These are phyloP conservation scores for Ganoderma boninense DNA, from an alignment of 1,284 basidiomycete species.

Conservation along the genomic window DNA sequence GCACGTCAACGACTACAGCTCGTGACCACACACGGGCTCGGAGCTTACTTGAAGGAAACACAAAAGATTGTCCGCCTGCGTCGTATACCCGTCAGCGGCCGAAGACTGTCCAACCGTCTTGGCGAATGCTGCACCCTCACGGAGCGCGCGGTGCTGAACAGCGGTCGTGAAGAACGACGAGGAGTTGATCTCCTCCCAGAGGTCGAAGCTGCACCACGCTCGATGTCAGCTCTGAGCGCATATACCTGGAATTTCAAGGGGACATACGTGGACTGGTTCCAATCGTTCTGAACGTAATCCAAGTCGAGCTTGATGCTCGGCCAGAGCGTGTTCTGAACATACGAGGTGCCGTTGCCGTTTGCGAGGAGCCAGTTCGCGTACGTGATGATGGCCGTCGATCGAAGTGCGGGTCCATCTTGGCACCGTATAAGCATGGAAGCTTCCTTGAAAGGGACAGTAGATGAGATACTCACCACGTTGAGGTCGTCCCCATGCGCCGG, in stretches of 20 bases:
- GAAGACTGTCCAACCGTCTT: conserved; percentile 45
- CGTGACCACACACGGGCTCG: not conserved
- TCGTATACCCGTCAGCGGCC: conserved; percentile 44
- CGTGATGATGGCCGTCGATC: conserved; percentile 71
- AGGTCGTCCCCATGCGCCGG: conserved; percentile 61
- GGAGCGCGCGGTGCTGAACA: conserved; percentile 55
- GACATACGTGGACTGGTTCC: conserved; percentile 50
- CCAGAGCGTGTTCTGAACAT: conserved; percentile 66
- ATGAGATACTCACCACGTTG: conserved; percentile 43
- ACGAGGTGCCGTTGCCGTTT: conserved; percentile 56
- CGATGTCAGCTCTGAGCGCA: not conserved
- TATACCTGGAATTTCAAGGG: not conserved
- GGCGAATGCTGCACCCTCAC: conserved; percentile 49
- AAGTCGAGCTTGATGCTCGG: conserved; percentile 75
- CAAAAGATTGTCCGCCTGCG: conserved; percentile 48
- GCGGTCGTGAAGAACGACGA: conserved; percentile 59
- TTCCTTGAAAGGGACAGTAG: not conserved
- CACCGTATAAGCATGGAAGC: not conserved
- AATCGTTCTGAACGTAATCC: conserved; percentile 61
- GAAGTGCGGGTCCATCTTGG: conserved; percentile 77
- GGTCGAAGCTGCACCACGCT: conserved; percentile 48
- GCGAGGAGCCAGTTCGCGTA: conserved; percentile 73
- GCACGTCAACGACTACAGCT: not conserved
- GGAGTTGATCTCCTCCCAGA: conserved; percentile 58
- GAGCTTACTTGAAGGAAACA: conserved; percentile 52